Conservation (phyloP, 768 basidiomycete species). For the Leccinum barrowsii region DNA sequence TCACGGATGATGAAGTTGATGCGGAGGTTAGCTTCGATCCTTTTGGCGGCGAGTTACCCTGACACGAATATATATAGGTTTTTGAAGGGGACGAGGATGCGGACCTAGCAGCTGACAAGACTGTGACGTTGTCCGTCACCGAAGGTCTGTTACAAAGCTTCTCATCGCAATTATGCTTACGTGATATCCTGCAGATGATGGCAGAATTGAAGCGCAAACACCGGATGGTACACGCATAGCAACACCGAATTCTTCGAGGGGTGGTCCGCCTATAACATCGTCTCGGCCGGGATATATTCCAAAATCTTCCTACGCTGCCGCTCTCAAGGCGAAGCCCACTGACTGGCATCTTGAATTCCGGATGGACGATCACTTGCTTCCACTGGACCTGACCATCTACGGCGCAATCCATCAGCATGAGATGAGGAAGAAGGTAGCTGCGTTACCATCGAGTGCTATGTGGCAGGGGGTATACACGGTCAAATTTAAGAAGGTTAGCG, state of each 20-base stretch:
- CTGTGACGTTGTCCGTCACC: slow-evolving; percentile 77
- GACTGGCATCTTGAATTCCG: slow-evolving; percentile 98
- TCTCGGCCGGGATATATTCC: slow-evolving; percentile 31
- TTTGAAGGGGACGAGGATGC: slow-evolving; percentile 85
- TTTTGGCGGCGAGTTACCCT: slow-evolving; percentile 2
- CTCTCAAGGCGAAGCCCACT: slow-evolving; percentile 85
- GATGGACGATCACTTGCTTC: slow-evolving; percentile 83
- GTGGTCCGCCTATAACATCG: slow-evolving; percentile 34
- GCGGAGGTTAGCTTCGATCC: slow-evolving; percentile 48
- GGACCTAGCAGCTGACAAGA: slow-evolving; percentile 74
- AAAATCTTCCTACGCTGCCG: slow-evolving; percentile 85
- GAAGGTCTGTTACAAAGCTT: slow-evolving; percentile 51
- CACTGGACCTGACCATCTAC: slow-evolving; percentile 89
- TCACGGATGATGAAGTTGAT: slow-evolving; percentile 83
- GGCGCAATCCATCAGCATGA: slow-evolving; percentile 95
- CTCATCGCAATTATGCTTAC: slow-evolving; percentile 4
- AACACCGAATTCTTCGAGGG: slow-evolving; percentile 67
- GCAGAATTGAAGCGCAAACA: slow-evolving; percentile 93
- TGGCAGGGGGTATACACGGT: slow-evolving; percentile 92
- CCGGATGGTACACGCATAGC: slow-evolving; percentile 94
- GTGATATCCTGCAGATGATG: slow-evolving; percentile 60
- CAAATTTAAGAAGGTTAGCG: slow-evolving; percentile 89
- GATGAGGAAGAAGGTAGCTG: slow-evolving; percentile 66
- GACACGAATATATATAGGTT: slow-evolving; percentile 40
- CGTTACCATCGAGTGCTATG: slow-evolving; percentile 64